These are phyloP conservation scores for Stentor coeruleus DNA, from an alignment of 73 alveolate genomes.

Conservation along the genomic window DNA sequence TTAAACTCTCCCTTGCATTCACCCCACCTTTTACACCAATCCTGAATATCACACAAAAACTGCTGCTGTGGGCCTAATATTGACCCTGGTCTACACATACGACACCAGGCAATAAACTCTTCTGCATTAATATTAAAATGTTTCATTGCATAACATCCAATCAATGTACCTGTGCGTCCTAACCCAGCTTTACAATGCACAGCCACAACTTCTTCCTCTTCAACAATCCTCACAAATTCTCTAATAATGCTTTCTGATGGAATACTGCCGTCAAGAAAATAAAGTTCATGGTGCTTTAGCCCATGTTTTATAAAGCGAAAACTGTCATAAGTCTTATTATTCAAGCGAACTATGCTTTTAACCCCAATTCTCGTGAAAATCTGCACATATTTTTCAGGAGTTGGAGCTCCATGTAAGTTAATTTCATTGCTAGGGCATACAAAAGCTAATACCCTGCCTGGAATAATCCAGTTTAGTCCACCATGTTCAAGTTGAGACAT, in stretches of 20 bases:
- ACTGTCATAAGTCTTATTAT: conserved; percentile 28
- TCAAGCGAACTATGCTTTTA: conserved; percentile 29
- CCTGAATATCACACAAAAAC: conserved; percentile 34
- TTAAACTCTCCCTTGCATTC: too few species aligned
- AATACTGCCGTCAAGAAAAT: conserved; percentile 89
- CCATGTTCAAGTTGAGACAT: conserved; percentile 81
- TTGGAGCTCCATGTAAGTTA: conserved; percentile 50
- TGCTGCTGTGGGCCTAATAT: conserved; percentile 60
- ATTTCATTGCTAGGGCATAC: conserved; percentile 53
- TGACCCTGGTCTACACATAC: conserved; percentile 76
- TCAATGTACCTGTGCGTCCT: conserved; percentile 83
- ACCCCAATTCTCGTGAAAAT: conserved; percentile 32
- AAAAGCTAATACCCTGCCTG: conserved; percentile 66
- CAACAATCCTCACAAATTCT: conserved; percentile 71
- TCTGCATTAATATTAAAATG: conserved; percentile 59
- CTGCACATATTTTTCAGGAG: conserved; percentile 51
- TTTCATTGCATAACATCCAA: conserved; percentile 73
- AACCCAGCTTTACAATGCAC: conserved; percentile 95
- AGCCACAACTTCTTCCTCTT: conserved; percentile 83
- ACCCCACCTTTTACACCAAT: too few species aligned
- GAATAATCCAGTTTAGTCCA: conserved; percentile 81
- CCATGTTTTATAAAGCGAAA: conserved; percentile 33
- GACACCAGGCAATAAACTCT: conserved; percentile 66
- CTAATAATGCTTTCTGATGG: conserved; percentile 83
- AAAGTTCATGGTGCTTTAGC: conserved; percentile 42